These are phyloP conservation scores for Fraxinus sp. DNA, from an alignment of 305 asterid genomes.

Conservation along the genomic window DNA sequence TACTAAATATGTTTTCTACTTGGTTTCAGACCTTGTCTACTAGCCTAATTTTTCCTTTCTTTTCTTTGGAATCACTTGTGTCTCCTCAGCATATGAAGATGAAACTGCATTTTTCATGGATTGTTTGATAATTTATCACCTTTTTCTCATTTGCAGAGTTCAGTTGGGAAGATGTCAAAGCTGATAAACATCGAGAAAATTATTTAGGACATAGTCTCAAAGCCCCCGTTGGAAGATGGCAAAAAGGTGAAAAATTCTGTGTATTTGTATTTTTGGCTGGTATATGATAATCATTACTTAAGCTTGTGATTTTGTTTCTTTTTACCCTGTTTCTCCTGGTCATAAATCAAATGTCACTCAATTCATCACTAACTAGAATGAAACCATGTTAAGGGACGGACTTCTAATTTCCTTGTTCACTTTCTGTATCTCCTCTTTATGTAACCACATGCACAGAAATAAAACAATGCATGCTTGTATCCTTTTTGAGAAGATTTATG, in stretches of 20 bases:
- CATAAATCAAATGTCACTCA: neutral
- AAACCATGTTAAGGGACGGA: neutral
- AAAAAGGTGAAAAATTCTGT: constrained; percentile 57
- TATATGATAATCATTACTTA: neutral
- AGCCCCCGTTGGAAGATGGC: constrained; percentile 99
- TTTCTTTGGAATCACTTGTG: neutral
- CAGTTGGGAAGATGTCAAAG: constrained; percentile 97
- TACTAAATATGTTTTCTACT: neutral
- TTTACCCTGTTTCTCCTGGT: neutral
- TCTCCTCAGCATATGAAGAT: neutral
- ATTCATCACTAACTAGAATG: neutral
- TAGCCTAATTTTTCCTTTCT: neutral
- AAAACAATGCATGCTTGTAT: neutral
- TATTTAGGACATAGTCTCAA: constrained; percentile 91
- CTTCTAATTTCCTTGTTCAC: neutral
- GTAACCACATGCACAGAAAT: neutral
- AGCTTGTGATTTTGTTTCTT: neutral
- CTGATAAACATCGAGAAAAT: constrained; percentile 88
- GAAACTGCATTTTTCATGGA: neutral
- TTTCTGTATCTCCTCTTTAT: neutral
- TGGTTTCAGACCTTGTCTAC: neutral
- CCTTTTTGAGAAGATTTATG: neutral
- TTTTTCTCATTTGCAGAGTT: constrained; percentile 59
- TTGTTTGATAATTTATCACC: neutral
- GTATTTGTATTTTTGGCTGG: neutral